phyloP scores from a whole-genome alignment of 2,329 filamentous ascomycete species.

The Venturiaceae sp. region DNA sequence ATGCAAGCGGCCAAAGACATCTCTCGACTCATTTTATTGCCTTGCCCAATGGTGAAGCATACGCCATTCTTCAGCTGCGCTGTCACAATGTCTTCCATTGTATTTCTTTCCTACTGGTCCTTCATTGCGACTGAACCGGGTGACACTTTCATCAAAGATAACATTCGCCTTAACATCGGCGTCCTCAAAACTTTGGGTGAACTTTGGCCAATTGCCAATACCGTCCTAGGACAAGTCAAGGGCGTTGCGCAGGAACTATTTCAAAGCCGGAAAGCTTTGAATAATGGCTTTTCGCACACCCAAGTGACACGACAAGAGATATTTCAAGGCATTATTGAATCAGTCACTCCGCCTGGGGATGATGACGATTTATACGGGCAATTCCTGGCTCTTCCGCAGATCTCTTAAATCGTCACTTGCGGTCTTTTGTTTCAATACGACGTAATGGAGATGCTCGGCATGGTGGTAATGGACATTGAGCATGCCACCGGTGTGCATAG shows the following conservation, averaged over 20 bases:
- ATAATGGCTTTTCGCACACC: not conserved
- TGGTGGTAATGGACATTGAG: no score
- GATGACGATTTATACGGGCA: not conserved
- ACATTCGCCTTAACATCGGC: constrained; percentile 69
- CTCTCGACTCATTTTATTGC: constrained; percentile 63
- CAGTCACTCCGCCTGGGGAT: not conserved
- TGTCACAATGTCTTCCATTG: constrained; percentile 67
- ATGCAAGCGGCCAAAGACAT: constrained; percentile 71
- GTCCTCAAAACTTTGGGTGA: constrained; percentile 57
- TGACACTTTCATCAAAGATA: constrained; percentile 60
- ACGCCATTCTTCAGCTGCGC: constrained; percentile 80
- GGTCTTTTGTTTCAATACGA: no score
- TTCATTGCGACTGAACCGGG: constrained; percentile 31
- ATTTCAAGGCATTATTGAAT: constrained; percentile 7
- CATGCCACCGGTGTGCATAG: no score
- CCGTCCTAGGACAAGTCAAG: constrained; percentile 63
- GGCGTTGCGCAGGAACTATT: constrained; percentile 69
- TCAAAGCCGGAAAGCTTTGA: constrained; percentile 29
- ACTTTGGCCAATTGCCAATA: constrained; percentile 64
- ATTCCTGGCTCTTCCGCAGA: not conserved
- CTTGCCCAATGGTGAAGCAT: constrained; percentile 61
- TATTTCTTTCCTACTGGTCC: constrained; percentile 73
- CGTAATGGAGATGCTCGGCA: no score
- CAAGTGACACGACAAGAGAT: constrained; percentile 6
- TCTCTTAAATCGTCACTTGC: not conserved